These are phyloP conservation scores for Fusarium haematococcum DNA, from an alignment of 2,329 filamentous ascomycete species.

Conservation along the genomic window DNA sequence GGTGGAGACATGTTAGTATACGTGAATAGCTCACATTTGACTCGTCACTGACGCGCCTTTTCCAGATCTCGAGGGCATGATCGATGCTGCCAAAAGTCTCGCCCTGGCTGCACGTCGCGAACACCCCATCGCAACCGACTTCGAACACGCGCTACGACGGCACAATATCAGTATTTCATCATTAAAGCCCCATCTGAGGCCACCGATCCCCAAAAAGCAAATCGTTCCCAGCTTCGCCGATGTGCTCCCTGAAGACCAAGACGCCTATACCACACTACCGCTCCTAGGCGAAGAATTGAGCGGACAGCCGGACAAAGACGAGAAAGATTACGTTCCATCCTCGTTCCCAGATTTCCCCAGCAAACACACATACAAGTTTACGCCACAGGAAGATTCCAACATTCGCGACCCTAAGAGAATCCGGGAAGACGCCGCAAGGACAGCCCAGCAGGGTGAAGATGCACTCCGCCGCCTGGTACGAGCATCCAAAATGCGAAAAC, in stretches of 20 bases:
- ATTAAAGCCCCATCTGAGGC: conserved; percentile 67
- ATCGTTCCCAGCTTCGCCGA: conserved; percentile 55
- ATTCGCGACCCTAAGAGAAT: conserved; percentile 67
- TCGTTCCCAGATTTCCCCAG: conserved; percentile 73
- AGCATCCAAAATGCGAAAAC: conserved; percentile 72
- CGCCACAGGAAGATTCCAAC: conserved; percentile 62
- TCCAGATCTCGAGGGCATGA: conserved; percentile 62
- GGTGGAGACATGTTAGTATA: conserved; percentile 67
- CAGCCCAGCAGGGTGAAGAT: conserved; percentile 72
- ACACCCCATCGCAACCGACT: conserved; percentile 67
- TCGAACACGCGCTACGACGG: conserved; percentile 63
- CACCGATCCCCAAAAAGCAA: conserved; percentile 58
- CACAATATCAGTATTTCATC: conserved; percentile 64
- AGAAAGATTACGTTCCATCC: conserved; percentile 67
- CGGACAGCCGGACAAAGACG: conserved; percentile 67
- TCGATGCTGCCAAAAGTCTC: conserved; percentile 60
- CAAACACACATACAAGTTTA: conserved; percentile 73
- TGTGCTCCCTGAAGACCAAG: conserved; percentile 52
- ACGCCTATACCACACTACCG: conserved; percentile 57
- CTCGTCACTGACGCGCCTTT: conserved; percentile 17
- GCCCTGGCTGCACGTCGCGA: conserved; percentile 64
- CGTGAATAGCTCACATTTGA: background rate
- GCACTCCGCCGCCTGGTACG: conserved; percentile 70
- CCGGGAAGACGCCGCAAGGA: conserved; percentile 68
- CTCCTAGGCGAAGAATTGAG: conserved; percentile 67